Evolutionary conservation across 805 yeast species (phyloP), one percentile per base, ranked within the genome.

Genomic region (Blastobotrys terrestris): DNA sequence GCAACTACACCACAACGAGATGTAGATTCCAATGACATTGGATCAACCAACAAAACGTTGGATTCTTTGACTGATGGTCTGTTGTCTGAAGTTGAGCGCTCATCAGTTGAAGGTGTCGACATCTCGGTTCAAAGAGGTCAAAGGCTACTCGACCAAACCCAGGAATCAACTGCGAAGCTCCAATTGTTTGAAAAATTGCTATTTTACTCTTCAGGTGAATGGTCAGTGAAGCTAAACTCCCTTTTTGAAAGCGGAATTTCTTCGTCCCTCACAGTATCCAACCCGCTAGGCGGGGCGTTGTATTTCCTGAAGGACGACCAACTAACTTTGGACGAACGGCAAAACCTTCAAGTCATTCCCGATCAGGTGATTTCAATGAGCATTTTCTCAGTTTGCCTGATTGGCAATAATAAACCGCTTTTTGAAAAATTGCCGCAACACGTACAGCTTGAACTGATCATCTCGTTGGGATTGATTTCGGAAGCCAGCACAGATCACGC

Each of bases 261-360:
- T 2, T 20, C 45, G 13, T 39, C 52, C 3, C 40, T 55, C 15
- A 46, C 52, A 13, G 50, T 55, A 26, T 42, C 55, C 7, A 55
- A 55, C 35, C 42, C 50, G 3, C 49, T 70, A 59, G 68, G 72
- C 55, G 46, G 62, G 60, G 58, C 66, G 68, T 50, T 73, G 8
- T 46, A 47, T n/a, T 48, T 53, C 31, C 16, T 54, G 44, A 26
- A 35, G 13, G 18, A 16, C 14, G 44, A 44, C 22, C 15, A 44
- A 4, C 39, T 50, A 18, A 45, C n/a, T 4, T 39, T 44, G 26
- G 53, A 46, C 15, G 46, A 41, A 13, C 18, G 31, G 3, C 49
- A 46, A 14, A 50, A 50, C 14, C 39, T 50, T 8, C 47, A 44
- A 16, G 48, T 49, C 18, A 49, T 49, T 35, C 52, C 52, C 26